Base-by-base conservation (phyloP, 1,284 basidiomycete genomes). In the Mrakiaceae sp. region DNA sequence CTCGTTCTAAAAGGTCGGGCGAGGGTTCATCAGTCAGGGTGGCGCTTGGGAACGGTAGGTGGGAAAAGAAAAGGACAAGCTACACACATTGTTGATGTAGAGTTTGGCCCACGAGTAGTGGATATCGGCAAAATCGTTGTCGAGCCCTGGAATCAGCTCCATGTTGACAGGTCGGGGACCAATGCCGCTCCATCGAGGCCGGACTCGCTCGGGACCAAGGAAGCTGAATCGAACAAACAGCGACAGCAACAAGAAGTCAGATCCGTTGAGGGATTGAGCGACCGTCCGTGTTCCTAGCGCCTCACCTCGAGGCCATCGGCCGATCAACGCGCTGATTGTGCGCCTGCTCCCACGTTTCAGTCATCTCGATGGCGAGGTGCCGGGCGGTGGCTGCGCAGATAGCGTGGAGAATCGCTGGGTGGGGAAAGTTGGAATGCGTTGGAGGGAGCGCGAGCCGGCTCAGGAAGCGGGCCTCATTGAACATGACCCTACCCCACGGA, bases 341-440 rank as follows among this genome's bases (percentile, higher is more conserved):
- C 27, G 27, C 27, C 27, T 27, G 27, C 27, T 27, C 27, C 27
- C 27, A 27, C 27, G 27, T 27, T 27, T 27, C 27, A 27, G 27
- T 27, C 27, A 27, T 27, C 27, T 27, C 27, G 27, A 27, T 27
- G 27, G 46, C 57, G 3, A 58, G 46, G 46, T 47, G 49, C 8
- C 57, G 57, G 14, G 57, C 57, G 0, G 46, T 58, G 1, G 57
- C 11, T 2, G 57, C 57, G 46, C 57, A 58, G n/a, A 92, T 90
- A 67, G 87, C 87, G 75, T 92, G 89, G 54, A 92, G 76, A 66
- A 92, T 81, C 2, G 87, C 85, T 14, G 84, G 81, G 76, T 90
- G 89, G 49, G 89, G 89, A 71, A 91, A 92, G 44, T 81, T 81
- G 10, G 83, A 81, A 71, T 88, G 86, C 68, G 82, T 81, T 3